Base-by-base conservation (phyloP, 352 stramenopile species). In the Globisporangium uncinulatum region DNA sequence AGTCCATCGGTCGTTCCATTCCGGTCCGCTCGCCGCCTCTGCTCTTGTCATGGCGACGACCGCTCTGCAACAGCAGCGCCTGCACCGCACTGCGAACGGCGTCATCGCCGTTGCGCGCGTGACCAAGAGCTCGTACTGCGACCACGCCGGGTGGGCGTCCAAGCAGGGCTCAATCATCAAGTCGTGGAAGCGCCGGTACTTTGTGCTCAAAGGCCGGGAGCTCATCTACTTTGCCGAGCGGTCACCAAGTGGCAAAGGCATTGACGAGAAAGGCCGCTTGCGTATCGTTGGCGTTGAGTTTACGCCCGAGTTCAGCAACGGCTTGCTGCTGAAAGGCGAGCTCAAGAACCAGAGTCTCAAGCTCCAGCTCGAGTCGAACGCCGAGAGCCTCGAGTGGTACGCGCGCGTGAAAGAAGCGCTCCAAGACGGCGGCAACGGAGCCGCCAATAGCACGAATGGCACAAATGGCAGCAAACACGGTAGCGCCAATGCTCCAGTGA, bases 161-260 rank as follows among this genome's bases (percentile, higher is more conserved):
- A 94, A 94, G 71, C 76, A 92, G 56, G 85, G 84, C 49, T 76
- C 73, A 54, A 88, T 90, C 57, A 83, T 92, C 62, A 85, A 87
- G 67, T 86, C 57, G 51, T 92, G 85, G 85, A 94, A 94, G 59
- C 74, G 74, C 53, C 80, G 85, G 10, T 94, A 88, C 59, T 93
- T 94, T 56, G 83, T 92, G 47, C 72, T 94, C 37, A 87, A 89
- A 50, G 83, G 70, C 13, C 57, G 71, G 20, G 77, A 92, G 52
- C 71, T 94, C 52, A 77, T 89, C 51, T 94, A 94, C 62, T 94
- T 89, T 54, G 70, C 67, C 32, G 74, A 83, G 54, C 69, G 76
- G 37, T 89, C 77, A 4, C 77, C 77, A 2, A 86, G 74, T 46
- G 79, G 79, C 66, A 89, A 89, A 34, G 80, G 80, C 4, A 71